Percentiles rank a stretch among this genome's conserved stretches.
Evolutionary conservation across 1,139 yeast genomes (phyloP).

Genomic region (Kurtzmaniella quercitrusa): DNA sequence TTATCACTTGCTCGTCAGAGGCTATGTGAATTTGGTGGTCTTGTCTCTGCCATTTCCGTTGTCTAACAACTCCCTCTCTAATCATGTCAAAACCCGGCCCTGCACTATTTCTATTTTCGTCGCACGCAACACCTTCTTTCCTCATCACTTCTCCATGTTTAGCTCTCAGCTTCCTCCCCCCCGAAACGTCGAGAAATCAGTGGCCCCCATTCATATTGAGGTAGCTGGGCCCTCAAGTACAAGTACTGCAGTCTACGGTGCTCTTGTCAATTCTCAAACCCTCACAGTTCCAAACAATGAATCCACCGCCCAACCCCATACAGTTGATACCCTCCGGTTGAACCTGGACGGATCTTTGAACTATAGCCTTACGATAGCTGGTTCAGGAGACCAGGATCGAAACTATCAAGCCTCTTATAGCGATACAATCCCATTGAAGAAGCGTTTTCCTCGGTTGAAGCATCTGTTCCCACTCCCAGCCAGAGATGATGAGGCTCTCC

Average conservation of each 20-base stretch:
- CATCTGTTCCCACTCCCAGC: conserved; percentile 38
- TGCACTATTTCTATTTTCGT: not conserved
- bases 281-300: conserved; percentile 2
- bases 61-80: not conserved
- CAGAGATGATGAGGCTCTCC: conserved; percentile 23
- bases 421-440: conserved; percentile 41
- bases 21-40: too few species aligned
- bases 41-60: not conserved
- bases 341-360: conserved; percentile 28
- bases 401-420: conserved; percentile 28
- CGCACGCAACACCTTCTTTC: not conserved
- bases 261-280: not conserved
- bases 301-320: conserved; percentile 3
- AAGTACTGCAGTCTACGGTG: not conserved
- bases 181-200: conserved; percentile 1
- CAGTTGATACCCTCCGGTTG: conserved; percentile 17
- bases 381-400: conserved; percentile 10
- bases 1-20: too few species aligned
- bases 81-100: not conserved
- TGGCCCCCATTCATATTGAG: not conserved
- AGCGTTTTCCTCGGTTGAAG: conserved; percentile 33
- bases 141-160: conserved; percentile 4
- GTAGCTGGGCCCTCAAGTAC: not conserved
- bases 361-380: conserved; percentile 23
- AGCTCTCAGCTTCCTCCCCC: conserved; percentile 7